Evolutionary conservation across 805 yeast species (phyloP).

Genomic region (Monosporozyma siamensis): DNA sequence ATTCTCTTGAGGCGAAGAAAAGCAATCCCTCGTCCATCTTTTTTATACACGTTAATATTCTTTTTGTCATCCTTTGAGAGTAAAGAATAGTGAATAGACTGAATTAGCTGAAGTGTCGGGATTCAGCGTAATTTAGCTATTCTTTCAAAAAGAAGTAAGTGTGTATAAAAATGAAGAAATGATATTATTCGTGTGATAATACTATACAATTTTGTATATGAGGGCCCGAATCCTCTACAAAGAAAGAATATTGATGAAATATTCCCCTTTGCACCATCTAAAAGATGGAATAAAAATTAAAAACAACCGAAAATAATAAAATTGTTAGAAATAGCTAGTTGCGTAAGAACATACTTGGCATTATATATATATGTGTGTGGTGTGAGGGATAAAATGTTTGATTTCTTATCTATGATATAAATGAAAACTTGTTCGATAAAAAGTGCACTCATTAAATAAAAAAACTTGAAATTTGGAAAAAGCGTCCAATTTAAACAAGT

Average conservation of each 20-base stretch:
- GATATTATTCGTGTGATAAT: background rate
- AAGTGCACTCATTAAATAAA: background rate
- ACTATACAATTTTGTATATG: constrained; percentile 16
- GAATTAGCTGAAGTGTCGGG: constrained; percentile 72
- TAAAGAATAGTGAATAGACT: too few species aligned
- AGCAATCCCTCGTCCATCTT: too few species aligned
- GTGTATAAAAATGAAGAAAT: background rate
- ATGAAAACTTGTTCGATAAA: background rate
- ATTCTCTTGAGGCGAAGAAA: background rate
- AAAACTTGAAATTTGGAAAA: background rate
- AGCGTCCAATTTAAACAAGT: background rate
- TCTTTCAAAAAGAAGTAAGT: too few species aligned
- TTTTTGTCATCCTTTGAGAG: too few species aligned
- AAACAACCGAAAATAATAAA: background rate
- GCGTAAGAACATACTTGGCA: constrained; percentile 17
- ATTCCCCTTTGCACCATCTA: constrained; percentile 1
- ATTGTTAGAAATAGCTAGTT: background rate
- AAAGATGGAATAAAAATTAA: background rate
- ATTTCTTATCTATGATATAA: background rate
- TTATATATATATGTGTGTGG: constrained; percentile 2
- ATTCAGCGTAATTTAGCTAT: constrained; percentile 65
- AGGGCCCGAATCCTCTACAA: constrained; percentile 68
- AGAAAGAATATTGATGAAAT: too few species aligned
- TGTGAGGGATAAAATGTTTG: background rate
- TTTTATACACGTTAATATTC: too few species aligned